These are phyloP conservation scores for Eucalyptus curtisii DNA, from an alignment of 345 rosid genomes.

Conservation along the genomic window DNA sequence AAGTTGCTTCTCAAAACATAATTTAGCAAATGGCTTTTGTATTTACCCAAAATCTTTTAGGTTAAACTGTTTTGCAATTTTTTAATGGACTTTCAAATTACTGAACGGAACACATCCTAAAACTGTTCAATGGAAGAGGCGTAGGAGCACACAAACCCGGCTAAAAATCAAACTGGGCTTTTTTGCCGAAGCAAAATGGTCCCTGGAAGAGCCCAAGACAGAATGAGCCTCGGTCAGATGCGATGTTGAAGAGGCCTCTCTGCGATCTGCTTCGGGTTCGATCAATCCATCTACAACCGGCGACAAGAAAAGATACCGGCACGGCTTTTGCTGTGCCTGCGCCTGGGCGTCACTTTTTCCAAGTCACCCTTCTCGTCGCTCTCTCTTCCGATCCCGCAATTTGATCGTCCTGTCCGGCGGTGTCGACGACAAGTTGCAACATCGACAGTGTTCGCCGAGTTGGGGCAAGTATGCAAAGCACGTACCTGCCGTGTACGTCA, in stretches of 20 bases:
- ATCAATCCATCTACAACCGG: not conserved
- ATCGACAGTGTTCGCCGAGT: not conserved
- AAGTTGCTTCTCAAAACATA: too few species aligned
- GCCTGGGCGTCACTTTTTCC: not conserved
- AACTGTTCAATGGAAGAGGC: not conserved
- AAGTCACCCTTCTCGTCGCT: not conserved
- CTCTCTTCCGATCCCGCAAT: not conserved
- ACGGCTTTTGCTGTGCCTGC: not conserved
- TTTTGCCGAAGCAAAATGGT: not conserved
- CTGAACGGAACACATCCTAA: too few species aligned
- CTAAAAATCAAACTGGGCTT: not conserved
- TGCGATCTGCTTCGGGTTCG: not conserved
- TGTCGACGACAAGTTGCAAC: not conserved
- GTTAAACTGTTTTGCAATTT: fast-evolving
- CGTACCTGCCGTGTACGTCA: not conserved
- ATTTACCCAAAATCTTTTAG: too few species aligned
- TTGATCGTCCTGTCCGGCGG: not conserved
- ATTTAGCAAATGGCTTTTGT: too few species aligned
- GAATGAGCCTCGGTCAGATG: not conserved
- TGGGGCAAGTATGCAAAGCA: not conserved
- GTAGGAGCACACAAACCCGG: not conserved
- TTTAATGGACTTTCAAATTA: too few species aligned
- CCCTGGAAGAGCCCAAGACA: not conserved
- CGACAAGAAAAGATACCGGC: not conserved
- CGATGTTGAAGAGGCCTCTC: not conserved